A percentile compares a stretch with the other conserved stretches of the same genome.
Conservation (phyloP, 352 stramenopile species). For the Phytopythium ostracodes region DNA sequence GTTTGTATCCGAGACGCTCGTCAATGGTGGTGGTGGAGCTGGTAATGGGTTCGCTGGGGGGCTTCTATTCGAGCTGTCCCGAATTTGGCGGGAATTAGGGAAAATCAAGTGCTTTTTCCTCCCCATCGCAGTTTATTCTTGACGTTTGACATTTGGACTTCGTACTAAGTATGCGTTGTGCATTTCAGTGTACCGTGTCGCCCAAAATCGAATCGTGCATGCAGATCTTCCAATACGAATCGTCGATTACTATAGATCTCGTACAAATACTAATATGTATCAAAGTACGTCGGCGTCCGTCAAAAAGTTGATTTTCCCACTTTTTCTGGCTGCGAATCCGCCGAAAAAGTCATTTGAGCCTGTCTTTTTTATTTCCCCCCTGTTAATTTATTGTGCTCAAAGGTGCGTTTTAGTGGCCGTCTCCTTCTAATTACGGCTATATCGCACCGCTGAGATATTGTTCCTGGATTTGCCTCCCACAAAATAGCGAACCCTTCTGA, state of each 20-base stretch:
- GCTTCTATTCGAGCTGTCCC: background rate
- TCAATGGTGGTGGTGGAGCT: background rate
- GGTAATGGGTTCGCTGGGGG: background rate
- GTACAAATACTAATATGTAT: no score
- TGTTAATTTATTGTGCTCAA: background rate
- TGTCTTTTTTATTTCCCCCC: no score
- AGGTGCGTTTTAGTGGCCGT: background rate
- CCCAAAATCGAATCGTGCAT: background rate
- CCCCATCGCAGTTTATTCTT: no score
- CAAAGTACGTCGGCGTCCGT: no score
- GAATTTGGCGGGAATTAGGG: background rate
- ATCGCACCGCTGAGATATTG: background rate
- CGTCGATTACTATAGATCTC: no score
- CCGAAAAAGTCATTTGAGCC: background rate
- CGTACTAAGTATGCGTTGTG: background rate
- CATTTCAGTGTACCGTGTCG: background rate
- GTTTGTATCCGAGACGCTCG: background rate
- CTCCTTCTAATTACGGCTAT: background rate
- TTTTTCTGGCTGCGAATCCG: background rate
- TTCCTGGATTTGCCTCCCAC: background rate
- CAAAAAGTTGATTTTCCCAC: background rate
- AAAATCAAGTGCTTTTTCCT: background rate
- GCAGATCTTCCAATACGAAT: background rate
- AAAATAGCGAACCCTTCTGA: background rate
- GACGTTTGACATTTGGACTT: no score